phyloP scores from a whole-genome alignment of 169 alveolate species.

The Besnoitia besnoiti region DNA sequence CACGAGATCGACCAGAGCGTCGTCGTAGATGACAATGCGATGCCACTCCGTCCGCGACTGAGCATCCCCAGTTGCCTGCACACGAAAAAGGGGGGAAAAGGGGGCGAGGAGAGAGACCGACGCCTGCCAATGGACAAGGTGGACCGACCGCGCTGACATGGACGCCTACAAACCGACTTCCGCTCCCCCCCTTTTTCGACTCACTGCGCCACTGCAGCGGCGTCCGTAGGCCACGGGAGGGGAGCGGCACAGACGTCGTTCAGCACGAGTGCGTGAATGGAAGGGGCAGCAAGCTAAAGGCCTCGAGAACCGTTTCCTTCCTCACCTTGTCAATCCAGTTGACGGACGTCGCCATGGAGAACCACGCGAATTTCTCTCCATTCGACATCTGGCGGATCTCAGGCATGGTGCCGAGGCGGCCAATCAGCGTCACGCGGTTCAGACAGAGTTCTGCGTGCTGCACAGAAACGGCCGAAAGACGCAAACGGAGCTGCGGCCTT shows the following conservation, averaged over 20 bases:
- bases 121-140: too few species aligned
- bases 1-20: slow-evolving; percentile 70
- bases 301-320: too few species aligned
- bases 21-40: slow-evolving; percentile 75
- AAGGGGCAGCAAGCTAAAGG: too few species aligned
- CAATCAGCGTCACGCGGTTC: slow-evolving; percentile 54
- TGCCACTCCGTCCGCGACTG: slow-evolving; percentile 74
- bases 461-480: not conserved
- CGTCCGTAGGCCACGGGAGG: too few species aligned
- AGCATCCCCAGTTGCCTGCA: slow-evolving; percentile 50
- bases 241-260: too few species aligned
- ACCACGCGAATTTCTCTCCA: slow-evolving; percentile 74
- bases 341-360: slow-evolving; percentile 73
- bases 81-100: not conserved
- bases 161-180: too few species aligned
- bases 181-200: too few species aligned
- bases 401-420: slow-evolving; percentile 44
- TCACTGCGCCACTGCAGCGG: too few species aligned
- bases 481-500: too few species aligned
- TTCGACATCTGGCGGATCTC: slow-evolving; percentile 63
- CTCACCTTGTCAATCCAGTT: slow-evolving; percentile 73
- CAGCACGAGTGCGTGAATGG: too few species aligned
- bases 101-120: not conserved
- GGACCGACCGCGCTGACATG: too few species aligned
- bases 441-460: slow-evolving; percentile 37